phyloP scores from a whole-genome alignment of 2,329 filamentous ascomycete genomes.

The Didymella segeticola region DNA sequence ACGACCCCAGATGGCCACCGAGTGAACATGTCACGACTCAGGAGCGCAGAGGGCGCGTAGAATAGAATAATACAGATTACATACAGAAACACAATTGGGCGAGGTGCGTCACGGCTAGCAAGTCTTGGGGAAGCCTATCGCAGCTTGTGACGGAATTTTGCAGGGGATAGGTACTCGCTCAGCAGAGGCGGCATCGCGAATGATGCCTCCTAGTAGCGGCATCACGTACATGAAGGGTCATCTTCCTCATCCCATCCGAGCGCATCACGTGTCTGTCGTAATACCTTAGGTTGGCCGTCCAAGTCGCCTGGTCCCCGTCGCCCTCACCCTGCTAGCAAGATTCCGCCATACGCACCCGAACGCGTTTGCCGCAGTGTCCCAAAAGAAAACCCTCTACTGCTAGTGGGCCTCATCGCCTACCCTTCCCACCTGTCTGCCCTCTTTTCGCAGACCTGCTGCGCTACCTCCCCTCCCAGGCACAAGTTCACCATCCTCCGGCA shows the following conservation, averaged over 20 bases:
- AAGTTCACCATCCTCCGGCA: slow-evolving; percentile 30
- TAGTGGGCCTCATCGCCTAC: slow-evolving; percentile 22
- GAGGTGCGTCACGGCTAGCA: slow-evolving; percentile 23
- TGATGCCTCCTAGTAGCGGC: slow-evolving; percentile 1
- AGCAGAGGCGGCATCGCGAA: slow-evolving; percentile 19
- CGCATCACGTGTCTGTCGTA: slow-evolving; percentile 26
- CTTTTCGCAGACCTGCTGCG: slow-evolving; percentile 1
- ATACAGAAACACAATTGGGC: slow-evolving; percentile 30
- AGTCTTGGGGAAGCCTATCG: slow-evolving; percentile 8
- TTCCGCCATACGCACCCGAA: slow-evolving; percentile 23
- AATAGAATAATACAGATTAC: slow-evolving; percentile 20
- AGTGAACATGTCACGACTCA: slow-evolving; percentile 23
- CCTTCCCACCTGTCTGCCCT: slow-evolving; percentile 19
- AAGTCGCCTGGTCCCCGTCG: slow-evolving; percentile 12
- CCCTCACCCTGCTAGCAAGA: slow-evolving; percentile 12
- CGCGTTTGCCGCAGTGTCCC: slow-evolving; percentile 32
- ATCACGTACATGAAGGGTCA: slow-evolving; percentile 20
- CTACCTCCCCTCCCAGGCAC: slow-evolving; percentile 13
- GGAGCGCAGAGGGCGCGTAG: slow-evolving; percentile 24
- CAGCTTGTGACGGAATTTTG: slow-evolving; percentile 16
- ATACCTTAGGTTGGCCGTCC: slow-evolving; percentile 6
- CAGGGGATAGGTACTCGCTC: slow-evolving; percentile 24
- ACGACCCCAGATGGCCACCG: slow-evolving; percentile 4
- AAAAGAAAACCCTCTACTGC: too few species aligned
- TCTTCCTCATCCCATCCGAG: too few species aligned